These are phyloP conservation scores for Gymnopilus junonius DNA, from an alignment of 768 basidiomycete genomes.

Conservation along the genomic window DNA sequence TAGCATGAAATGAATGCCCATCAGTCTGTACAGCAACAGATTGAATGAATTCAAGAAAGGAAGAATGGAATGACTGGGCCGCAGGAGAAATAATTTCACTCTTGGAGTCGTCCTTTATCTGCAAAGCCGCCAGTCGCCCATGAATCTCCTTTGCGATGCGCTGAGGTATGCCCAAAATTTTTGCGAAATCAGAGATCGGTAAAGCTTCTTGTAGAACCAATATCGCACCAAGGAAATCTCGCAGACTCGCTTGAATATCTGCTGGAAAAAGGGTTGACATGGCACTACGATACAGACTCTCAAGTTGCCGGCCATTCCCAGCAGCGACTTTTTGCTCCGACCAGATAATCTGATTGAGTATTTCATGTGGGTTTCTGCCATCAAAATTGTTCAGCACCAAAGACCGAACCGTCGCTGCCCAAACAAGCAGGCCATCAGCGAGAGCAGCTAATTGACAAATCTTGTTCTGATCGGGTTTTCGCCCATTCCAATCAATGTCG, in stretches of 20 bases:
- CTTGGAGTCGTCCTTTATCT: background rate
- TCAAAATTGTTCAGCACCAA: background rate
- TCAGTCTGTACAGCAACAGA: background rate
- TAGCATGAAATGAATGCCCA: background rate
- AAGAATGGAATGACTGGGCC: background rate
- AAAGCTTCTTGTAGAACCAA: background rate
- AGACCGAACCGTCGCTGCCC: slow-evolving; percentile 4
- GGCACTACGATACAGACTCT: background rate
- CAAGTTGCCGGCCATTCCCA: background rate
- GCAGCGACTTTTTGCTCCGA: background rate
- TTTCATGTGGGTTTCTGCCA: background rate
- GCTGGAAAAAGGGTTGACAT: background rate
- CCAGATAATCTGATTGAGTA: background rate
- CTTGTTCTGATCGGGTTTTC: background rate
- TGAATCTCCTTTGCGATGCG: background rate
- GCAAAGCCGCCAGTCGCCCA: background rate
- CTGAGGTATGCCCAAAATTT: background rate
- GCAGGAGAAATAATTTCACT: background rate
- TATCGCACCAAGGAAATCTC: background rate
- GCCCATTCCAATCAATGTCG: background rate
- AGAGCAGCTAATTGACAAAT: background rate
- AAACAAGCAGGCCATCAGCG: slow-evolving; percentile 2
- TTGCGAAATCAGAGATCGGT: background rate
- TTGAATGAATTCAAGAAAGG: background rate
- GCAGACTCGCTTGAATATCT: background rate